Evolutionary conservation across 1,284 basidiomycete species (phyloP).

Genomic region (Phellinidium pouzarii): DNA sequence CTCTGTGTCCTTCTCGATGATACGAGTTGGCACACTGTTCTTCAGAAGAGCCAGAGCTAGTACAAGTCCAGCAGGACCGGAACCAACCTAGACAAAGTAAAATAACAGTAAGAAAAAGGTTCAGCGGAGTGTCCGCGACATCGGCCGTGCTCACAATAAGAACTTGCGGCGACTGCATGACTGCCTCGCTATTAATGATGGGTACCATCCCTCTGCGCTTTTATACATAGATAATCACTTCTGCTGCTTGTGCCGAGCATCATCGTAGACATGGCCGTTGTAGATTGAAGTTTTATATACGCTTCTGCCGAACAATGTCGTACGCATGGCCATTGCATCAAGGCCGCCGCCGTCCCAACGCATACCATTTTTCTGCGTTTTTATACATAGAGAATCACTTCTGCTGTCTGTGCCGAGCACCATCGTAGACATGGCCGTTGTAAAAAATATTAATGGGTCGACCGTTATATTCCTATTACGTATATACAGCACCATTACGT

Average conservation of each 20-base stretch:
- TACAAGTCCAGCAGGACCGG: constrained; percentile 13
- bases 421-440: neutral
- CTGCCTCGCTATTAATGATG: neutral
- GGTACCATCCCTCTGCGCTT: neutral
- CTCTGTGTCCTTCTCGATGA: constrained; percentile 14
- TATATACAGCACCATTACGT: no score
- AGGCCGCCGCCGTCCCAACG: no score
- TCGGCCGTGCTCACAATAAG: neutral
- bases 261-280: neutral
- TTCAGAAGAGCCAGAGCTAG: constrained; percentile 9
- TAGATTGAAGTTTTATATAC: no score
- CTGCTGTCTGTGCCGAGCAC: neutral
- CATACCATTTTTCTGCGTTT: neutral
- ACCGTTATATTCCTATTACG: no score
- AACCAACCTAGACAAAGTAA: constrained; percentile 6
- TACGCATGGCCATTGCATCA: no score
- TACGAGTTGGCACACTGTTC: constrained; percentile 9
- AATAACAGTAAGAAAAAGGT: neutral
- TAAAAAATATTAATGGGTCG: no score
- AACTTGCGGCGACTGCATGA: neutral
- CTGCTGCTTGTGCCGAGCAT: neutral
- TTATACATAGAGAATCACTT: neutral
- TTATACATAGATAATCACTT: neutral
- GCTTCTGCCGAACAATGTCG: no score
- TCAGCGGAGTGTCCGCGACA: neutral